phyloP scores from a whole-genome alignment of 495 filamentous ascomycete genomes.

The Penicillium simplicissimum region DNA sequence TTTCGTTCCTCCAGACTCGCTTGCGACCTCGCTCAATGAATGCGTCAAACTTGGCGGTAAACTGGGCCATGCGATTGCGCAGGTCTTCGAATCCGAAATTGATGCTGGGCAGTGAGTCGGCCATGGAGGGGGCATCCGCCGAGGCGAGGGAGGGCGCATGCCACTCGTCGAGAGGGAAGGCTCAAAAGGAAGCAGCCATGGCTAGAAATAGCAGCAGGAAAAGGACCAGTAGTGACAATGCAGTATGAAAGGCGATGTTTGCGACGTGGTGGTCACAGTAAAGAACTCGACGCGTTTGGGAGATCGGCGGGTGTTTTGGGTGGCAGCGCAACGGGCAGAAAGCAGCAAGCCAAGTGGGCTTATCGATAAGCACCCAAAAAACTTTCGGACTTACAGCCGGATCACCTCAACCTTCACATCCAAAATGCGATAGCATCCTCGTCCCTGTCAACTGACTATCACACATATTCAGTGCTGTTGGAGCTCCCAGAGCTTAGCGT shows the following conservation, averaged over 20 bases:
- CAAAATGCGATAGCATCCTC: not conserved
- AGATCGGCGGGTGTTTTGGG: conserved; percentile 25
- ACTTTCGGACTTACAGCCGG: conserved; percentile 5
- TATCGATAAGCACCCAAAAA: conserved; percentile 31
- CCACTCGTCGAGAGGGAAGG: conserved; percentile 72
- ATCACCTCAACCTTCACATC: not conserved
- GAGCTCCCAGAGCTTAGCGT: conserved; percentile 25
- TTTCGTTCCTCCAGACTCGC: conserved; percentile 91
- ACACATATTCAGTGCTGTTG: not conserved
- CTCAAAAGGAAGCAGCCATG: conserved; percentile 63
- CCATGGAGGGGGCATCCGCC: conserved; percentile 62
- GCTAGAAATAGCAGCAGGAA: not conserved
- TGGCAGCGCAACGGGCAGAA: conserved; percentile 37
- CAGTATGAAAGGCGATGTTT: not conserved
- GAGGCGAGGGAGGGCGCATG: conserved; percentile 68
- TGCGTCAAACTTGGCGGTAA: conserved; percentile 86
- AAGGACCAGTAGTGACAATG: not conserved
- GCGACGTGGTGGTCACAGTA: conserved; percentile 5
- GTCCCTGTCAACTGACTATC: not conserved
- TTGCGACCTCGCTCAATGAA: conserved; percentile 92
- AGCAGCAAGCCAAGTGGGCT: conserved; percentile 12
- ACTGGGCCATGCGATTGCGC: conserved; percentile 90
- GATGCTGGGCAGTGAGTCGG: conserved; percentile 82
- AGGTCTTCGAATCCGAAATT: conserved; percentile 97
- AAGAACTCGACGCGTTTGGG: conserved; percentile 7